Conservation (phyloP, 805 yeast species). For the Metschnikowia lochheadii region DNA sequence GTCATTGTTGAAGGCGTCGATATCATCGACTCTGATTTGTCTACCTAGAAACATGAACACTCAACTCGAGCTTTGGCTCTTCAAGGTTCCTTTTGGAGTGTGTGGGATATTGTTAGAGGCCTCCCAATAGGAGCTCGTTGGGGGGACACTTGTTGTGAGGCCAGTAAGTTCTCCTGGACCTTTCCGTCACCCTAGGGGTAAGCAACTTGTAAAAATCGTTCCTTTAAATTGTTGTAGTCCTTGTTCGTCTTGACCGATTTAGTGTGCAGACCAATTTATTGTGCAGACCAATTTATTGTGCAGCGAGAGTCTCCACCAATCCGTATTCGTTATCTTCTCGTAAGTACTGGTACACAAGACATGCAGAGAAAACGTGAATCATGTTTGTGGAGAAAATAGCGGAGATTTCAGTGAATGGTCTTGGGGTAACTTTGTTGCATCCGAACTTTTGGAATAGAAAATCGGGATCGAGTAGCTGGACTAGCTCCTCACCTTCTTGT, state of each 20-base stretch:
- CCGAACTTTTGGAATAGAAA: constrained; percentile 55
- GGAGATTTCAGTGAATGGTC: constrained; percentile 78
- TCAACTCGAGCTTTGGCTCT: constrained; percentile 49
- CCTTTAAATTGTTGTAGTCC: constrained; percentile 56
- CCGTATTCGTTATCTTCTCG: constrained; percentile 79
- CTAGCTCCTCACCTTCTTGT: constrained; percentile 62
- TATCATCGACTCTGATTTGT: constrained; percentile 46
- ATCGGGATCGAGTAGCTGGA: constrained; percentile 73
- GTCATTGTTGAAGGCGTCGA: constrained; percentile 18
- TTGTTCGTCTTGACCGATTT: constrained; percentile 44
- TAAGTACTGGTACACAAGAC: constrained; percentile 87
- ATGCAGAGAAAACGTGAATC: constrained; percentile 89
- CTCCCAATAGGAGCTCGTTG: constrained; percentile 57
- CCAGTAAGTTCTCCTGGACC: constrained; percentile 47
- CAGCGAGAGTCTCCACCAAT: constrained; percentile 57
- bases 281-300: constrained; percentile 38
- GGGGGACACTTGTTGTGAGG: constrained; percentile 63
- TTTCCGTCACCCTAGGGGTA: constrained; percentile 78
- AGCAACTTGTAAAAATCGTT: constrained; percentile 44
- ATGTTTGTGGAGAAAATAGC: constrained; percentile 72
- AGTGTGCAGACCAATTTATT: constrained; percentile 38
- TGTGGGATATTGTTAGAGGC: constrained; percentile 59
- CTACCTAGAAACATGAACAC: constrained; percentile 65
- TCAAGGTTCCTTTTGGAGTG: constrained; percentile 72
- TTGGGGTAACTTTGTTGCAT: constrained; percentile 69